Evolutionary conservation across 2,329 filamentous ascomycete species (phyloP).

Genomic region (Apiospora marii): DNA sequence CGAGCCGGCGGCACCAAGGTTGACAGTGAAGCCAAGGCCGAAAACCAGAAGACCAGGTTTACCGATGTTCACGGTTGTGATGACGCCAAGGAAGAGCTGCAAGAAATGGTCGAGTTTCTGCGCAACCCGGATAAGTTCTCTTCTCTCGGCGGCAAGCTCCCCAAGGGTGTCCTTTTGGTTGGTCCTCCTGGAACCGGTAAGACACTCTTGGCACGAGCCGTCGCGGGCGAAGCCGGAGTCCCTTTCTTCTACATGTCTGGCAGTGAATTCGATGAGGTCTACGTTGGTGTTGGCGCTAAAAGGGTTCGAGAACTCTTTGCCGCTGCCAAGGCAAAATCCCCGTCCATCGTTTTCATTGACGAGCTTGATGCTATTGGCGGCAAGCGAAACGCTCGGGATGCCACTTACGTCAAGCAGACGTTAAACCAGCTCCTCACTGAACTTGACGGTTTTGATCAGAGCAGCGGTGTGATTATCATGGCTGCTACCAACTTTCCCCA

Average conservation of each 20-base stretch:
- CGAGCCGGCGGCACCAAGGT: conserved; percentile 75
- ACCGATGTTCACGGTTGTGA: conserved; percentile 95
- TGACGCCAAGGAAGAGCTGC: conserved; percentile 96
- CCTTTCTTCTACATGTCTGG: conserved; percentile 99
- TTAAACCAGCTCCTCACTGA: conserved; percentile 97
- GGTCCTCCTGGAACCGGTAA: conserved; percentile 98
- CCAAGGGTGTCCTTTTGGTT: conserved; percentile 94
- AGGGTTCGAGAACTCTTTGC: conserved; percentile 92
- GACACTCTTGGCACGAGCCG: conserved; percentile 91
- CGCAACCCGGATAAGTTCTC: conserved; percentile 94
- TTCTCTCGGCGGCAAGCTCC: conserved; percentile 92
- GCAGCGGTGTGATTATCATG: conserved; percentile 92
- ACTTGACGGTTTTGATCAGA: conserved; percentile 95
- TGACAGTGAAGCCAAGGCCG: conserved; percentile 86
- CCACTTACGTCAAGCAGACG: conserved; percentile 95
- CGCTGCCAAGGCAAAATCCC: conserved; percentile 83
- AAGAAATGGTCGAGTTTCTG: conserved; percentile 96
- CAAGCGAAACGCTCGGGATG: conserved; percentile 90
- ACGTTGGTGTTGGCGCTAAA: conserved; percentile 96
- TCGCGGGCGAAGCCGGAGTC: conserved; percentile 95
- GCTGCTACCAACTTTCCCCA: conserved; percentile 97
- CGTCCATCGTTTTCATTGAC: conserved; percentile 94
- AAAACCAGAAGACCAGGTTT: conserved; percentile 91
- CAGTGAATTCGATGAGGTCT: conserved; percentile 97
- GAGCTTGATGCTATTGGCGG: conserved; percentile 94